Evolutionary conservation across 169 alveolate genomes (phyloP).

Genomic region (Babesia gibsoni): DNA sequence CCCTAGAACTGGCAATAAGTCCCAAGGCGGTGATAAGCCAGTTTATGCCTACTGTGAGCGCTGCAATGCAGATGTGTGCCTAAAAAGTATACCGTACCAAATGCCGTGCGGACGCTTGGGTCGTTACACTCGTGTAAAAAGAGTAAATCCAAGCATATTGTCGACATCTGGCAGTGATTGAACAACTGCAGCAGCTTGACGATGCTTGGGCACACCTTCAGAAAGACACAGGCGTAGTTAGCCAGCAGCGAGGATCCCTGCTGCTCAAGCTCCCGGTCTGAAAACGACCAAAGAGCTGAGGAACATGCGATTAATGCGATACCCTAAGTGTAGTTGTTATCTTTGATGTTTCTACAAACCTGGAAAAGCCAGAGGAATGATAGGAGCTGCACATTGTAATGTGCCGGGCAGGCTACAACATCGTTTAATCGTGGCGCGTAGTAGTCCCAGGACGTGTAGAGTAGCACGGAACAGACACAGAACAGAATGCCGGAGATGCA

Average conservation of each 20-base stretch:
- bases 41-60: conserved; percentile 23
- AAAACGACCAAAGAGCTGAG: conserved; percentile 45
- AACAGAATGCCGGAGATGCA: conserved; percentile 41
- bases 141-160: conserved; percentile 45
- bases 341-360: background rate
- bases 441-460: conserved; percentile 61
- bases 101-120: conserved; percentile 27
- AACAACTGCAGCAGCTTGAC: conserved; percentile 56
- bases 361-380: conserved; percentile 47
- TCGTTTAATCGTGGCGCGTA: conserved; percentile 50
- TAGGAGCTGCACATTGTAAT: conserved; percentile 42
- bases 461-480: conserved; percentile 29
- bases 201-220: conserved; percentile 59
- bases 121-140: conserved; percentile 62
- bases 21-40: conserved; percentile 58
- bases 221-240: conserved; percentile 47
- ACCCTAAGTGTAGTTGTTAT: background rate
- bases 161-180: conserved; percentile 50
- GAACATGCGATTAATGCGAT: conserved; percentile 33
- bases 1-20: conserved; percentile 27
- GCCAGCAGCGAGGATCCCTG: conserved; percentile 34
- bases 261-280: conserved; percentile 30
- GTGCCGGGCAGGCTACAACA: conserved; percentile 52
- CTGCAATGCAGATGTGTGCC: background rate
- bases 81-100: conserved; percentile 22